phyloP scores from a whole-genome alignment of 1,139 yeast species.

The Candida sanyaensis region DNA sequence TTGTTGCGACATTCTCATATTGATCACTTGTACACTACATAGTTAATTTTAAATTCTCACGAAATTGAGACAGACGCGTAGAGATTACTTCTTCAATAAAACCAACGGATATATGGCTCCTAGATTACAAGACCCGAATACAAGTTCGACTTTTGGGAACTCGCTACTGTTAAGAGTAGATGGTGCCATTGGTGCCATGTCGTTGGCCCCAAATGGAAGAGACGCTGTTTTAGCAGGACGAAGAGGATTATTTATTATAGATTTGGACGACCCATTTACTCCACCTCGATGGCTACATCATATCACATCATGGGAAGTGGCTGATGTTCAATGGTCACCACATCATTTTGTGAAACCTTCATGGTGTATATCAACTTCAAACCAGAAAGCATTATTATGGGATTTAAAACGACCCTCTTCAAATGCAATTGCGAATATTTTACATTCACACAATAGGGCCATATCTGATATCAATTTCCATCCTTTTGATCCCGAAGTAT shows the following conservation, averaged over 20 bases:
- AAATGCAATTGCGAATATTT: conserved; percentile 79
- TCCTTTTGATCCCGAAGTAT: conserved; percentile 80
- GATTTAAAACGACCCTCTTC: conserved; percentile 76
- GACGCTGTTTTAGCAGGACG: conserved; percentile 94
- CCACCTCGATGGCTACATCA: conserved; percentile 95
- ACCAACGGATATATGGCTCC: conserved; percentile 7
- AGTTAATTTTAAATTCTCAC: too few species aligned
- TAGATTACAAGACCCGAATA: conserved; percentile 24
- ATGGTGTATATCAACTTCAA: conserved; percentile 93
- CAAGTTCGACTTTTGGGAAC: conserved; percentile 68
- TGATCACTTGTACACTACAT: too few species aligned
- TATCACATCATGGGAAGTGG: conserved; percentile 96
- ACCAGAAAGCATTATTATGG: conserved; percentile 95
- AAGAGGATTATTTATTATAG: conserved; percentile 85
- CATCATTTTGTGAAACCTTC: conserved; percentile 73
- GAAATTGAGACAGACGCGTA: too few species aligned
- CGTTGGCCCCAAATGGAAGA: conserved; percentile 88
- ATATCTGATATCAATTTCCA: conserved; percentile 95
- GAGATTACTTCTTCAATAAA: too few species aligned
- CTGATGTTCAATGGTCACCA: conserved; percentile 98
- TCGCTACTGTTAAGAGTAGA: conserved; percentile 84
- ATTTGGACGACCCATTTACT: conserved; percentile 90
- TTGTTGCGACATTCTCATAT: too few species aligned
- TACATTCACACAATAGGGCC: conserved; percentile 90
- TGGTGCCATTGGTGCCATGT: conserved; percentile 92